A percentile compares a stretch with the other conserved stretches of the same genome.
These are phyloP conservation scores for Chlorella sp. DNA, from an alignment of 139 green algal species.

Conservation along the genomic window DNA sequence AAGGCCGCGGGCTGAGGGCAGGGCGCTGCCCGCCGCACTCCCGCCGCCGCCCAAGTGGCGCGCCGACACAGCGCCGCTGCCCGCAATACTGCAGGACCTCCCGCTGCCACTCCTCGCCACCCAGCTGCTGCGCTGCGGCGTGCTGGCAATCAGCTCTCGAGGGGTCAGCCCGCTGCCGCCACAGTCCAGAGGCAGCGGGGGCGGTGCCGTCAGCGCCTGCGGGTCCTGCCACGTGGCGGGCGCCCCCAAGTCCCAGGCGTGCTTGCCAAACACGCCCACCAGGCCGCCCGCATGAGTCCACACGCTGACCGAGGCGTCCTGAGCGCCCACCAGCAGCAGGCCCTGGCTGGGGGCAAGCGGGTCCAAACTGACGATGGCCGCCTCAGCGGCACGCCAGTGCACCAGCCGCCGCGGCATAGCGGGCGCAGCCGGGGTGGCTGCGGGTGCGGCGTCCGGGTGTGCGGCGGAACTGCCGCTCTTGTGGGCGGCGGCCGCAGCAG, in stretches of 20 bases:
- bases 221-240: slow-evolving; percentile 57
- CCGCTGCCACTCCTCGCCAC: not conserved
- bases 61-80: not conserved
- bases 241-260: slow-evolving; percentile 61
- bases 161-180: not conserved
- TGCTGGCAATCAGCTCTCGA: not conserved
- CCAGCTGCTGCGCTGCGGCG: not conserved
- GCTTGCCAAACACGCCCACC: slow-evolving; percentile 63
- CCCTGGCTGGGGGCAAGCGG: slow-evolving; percentile 26
- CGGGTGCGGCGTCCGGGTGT: too few relatives aligned
- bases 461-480: too few relatives aligned
- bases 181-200: not conserved
- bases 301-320: slow-evolving; percentile 68
- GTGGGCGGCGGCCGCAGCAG: not conserved
- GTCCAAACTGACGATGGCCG: slow-evolving; percentile 54
- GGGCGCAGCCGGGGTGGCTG: not conserved
- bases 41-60: not conserved
- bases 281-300: slow-evolving; percentile 66
- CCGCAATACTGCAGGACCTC: not conserved
- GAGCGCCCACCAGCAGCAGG: slow-evolving; percentile 62
- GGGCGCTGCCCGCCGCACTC: too few relatives aligned
- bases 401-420: not conserved
- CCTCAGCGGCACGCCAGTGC: slow-evolving; percentile 56
- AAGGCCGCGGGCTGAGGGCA: too few relatives aligned
- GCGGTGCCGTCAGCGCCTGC: slow-evolving; percentile 2